Conservation (phyloP, 108 stramenopile genomes). For the Epithemia pelagica region DNA sequence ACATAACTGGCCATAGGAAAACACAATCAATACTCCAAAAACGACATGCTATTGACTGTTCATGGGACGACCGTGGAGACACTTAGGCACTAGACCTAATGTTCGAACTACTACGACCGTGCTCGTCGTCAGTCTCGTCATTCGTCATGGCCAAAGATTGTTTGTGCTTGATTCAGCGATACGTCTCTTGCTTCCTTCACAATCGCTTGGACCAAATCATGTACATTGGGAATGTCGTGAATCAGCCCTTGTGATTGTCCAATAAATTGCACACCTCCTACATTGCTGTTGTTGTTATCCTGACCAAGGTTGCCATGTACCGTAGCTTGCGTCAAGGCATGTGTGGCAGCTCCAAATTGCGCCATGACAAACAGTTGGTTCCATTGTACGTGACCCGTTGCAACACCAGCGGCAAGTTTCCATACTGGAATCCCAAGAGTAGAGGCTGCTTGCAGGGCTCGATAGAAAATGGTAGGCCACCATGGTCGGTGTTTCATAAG, state of each 20-base stretch:
- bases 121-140: too few relatives aligned
- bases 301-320: conserved; percentile 63
- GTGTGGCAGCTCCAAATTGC: conserved; percentile 85
- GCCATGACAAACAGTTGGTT: conserved; percentile 78
- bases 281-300: too few relatives aligned
- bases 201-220: conserved; percentile 66
- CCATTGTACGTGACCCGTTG: conserved; percentile 41
- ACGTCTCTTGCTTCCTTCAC: conserved; percentile 50
- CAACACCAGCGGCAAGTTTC: conserved; percentile 75
- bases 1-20: too few relatives aligned
- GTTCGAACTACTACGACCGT: too few relatives aligned
- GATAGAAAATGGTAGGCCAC: conserved; percentile 43
- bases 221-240: conserved; percentile 67
- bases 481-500: conserved; percentile 46
- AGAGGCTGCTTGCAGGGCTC: conserved; percentile 67
- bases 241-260: conserved; percentile 82
- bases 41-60: too few relatives aligned
- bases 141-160: not conserved
- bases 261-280: conserved; percentile 88
- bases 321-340: conserved; percentile 63
- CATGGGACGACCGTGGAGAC: too few relatives aligned
- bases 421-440: conserved; percentile 67
- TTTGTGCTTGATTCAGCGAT: conserved; percentile 16
- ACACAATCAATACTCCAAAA: too few relatives aligned
- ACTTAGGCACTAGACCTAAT: too few relatives aligned